Percentiles rank a stretch among this genome's conserved stretches.
Conservation (phyloP, 371 early-diverging fungal species). For the Catenaria anguillulae region DNA sequence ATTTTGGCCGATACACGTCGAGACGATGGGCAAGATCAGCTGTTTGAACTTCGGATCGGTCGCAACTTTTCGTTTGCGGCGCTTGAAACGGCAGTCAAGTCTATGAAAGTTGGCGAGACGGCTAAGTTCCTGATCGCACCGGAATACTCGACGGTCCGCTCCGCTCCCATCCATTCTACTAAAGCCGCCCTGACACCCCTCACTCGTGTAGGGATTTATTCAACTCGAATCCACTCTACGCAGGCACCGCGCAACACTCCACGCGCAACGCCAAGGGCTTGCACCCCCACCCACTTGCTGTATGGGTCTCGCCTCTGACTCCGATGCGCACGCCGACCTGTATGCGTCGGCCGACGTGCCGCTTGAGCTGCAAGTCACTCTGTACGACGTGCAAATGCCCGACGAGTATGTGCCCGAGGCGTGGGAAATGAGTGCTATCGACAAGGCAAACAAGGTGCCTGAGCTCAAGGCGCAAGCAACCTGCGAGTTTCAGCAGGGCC, state of each 20-base stretch:
- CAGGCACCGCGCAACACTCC: not conserved
- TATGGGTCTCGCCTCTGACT: not conserved
- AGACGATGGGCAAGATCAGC: not conserved
- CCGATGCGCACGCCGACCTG: constrained; percentile 7
- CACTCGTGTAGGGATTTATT: constrained; percentile 6
- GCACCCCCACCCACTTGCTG: not conserved
- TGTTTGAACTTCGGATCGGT: constrained; percentile 8
- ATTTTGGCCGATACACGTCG: not conserved
- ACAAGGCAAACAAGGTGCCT: constrained; percentile 4
- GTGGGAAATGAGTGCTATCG: constrained; percentile 5
- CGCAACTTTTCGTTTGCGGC: constrained; percentile 2
- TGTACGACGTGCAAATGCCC: constrained; percentile 5
- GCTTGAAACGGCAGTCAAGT: constrained; percentile 3
- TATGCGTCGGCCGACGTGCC: constrained; percentile 2
- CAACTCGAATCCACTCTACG: constrained; percentile 5
- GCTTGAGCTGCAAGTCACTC: constrained; percentile 2
- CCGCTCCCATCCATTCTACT: no score
- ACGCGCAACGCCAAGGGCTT: not conserved
- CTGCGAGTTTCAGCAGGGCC: not conserved
- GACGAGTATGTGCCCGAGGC: constrained; percentile 4
- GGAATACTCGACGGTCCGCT: constrained; percentile 5
- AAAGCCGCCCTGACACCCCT: no score
- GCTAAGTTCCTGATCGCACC: constrained; percentile 5
- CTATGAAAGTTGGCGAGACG: constrained; percentile 6
- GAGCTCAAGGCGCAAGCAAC: not conserved